phyloP scores from a whole-genome alignment of 257 asterid genomes.

The Buddleja alternifolia region DNA sequence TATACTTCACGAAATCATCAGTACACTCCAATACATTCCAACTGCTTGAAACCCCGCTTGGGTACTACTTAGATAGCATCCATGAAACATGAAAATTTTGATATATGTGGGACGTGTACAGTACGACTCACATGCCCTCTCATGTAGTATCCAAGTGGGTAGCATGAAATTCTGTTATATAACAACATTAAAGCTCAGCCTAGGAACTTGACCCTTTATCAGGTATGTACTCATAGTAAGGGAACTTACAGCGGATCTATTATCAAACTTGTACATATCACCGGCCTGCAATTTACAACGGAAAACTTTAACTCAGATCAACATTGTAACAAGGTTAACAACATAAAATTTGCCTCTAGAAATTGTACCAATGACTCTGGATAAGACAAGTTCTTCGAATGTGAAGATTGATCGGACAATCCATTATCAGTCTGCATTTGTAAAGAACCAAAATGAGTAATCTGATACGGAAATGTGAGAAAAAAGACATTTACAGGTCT shows the following conservation, averaged over 20 bases:
- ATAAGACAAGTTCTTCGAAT: conserved; percentile 24
- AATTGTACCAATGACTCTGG: conserved; percentile 44
- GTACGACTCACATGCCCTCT: too few relatives aligned
- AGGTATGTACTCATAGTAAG: background rate
- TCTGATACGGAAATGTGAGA: too few relatives aligned
- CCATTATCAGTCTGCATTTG: conserved; percentile 42
- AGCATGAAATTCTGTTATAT: too few relatives aligned
- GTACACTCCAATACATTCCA: too few relatives aligned
- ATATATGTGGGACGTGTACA: too few relatives aligned
- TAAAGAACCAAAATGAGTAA: background rate
- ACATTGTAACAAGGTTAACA: background rate
- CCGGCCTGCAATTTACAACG: conserved; percentile 47
- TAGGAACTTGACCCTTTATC: background rate
- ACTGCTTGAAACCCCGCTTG: too few relatives aligned
- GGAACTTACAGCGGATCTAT: conserved; percentile 69
- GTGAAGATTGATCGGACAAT: conserved; percentile 29
- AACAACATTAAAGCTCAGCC: too few relatives aligned
- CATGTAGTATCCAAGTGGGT: too few relatives aligned
- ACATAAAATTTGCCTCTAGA: conserved; percentile 13
- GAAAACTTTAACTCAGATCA: background rate
- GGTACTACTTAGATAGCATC: too few relatives aligned
- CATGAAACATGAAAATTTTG: too few relatives aligned
- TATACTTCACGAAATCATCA: too few relatives aligned
- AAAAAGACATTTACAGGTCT: background rate
- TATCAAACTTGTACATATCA: conserved; percentile 30